Evolutionary conservation across 495 filamentous ascomycete genomes (phyloP), one percentile per base, ranked within the genome.

Genomic region (Patellaria atrata): DNA sequence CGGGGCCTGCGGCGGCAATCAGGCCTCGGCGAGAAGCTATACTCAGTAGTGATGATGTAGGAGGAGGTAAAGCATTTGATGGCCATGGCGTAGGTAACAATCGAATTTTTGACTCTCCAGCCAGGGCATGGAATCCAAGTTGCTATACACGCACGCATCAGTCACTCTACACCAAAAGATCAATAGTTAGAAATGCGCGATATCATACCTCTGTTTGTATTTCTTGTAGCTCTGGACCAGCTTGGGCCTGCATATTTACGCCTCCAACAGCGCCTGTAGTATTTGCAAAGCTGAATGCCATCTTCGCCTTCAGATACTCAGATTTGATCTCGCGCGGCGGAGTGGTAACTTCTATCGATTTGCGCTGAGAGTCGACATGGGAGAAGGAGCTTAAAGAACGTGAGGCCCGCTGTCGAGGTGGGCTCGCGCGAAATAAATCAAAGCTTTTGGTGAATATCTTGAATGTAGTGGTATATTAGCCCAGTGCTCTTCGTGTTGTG

Each of bases 1-100:
- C 77, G 18, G 87, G 87, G 8, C 79, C 76, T 33, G 82, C 89
- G 27, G 85, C 91, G 32, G 85, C 89, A 26, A 94, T 64, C 4
- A 96, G 61, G 13, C 83, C 85, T 57, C 75, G 78, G 33, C 63
- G 72, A 12, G 79, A 71, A 21, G 91, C 85, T 44, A 96, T 68
- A 48, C 76, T 77, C 30, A 99, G 63, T 23, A 99, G 75, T n/a
- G 83, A 82, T 27, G 79, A 71, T 16, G 77, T 85, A 3, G 84
- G 68, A 7, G 73, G 62, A n/a, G 89, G 91, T 29, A 84, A 65
- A 12, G 66, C 54, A 39, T 80, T 63, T 18, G 62, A 57, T 21
- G 81, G 73, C 80, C 87, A 99, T 51, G 75, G 68, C 23, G 80
- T 66, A 1, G 83, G 76, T 27, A 96, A 68, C 5, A 87, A 47